Base-by-base conservation (phyloP, 352 stramenopile species). In the Globisporangium spiculum region DNA sequence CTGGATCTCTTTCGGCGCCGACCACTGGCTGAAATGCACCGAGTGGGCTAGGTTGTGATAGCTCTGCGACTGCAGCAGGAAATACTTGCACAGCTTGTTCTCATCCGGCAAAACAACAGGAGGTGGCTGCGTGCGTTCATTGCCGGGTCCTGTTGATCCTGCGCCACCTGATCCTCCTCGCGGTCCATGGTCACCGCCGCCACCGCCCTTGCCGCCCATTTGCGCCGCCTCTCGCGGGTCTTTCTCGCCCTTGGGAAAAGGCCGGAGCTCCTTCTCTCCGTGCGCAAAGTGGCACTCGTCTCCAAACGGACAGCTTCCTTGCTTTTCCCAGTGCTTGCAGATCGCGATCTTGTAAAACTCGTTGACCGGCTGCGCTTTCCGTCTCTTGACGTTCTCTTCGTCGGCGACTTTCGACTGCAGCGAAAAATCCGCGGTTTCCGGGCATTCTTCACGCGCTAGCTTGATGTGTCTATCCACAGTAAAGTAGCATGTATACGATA, bases 321-420 rank as follows among this genome's bases (percentile, higher is more conserved):
- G 88, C 66, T 98, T 96, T 58, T 95, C 89, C 84, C 96, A 99
- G 73, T 99, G 96, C 72, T 99, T 99, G 79, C 97, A 99, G 48
- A 99, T 95, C 60, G 89, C 91, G 57, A 98, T 97, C 75, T 99
- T 99, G 79, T 93, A 99, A 70, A 98, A 98, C 79, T 99, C 97
- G 76, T 99, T 99, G 32, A 95, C 86, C 9, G 89, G 89, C 65
- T 96, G 89, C 32, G 86, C 85, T 71, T 96, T 94, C 46, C 86
- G 79, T 24, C 88, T 87, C 75, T 96, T 86, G 63, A 95, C 75
- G 75, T 91, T 91, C 79, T 97, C 89, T 86, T 97, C 86, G 79
- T 98, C 79, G 12, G 88, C 86, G 53, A 91, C 87, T 74, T 96
- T 96, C 81, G 86, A 93, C 79, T 92, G 86, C 73, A 99, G 70